Base-by-base conservation (phyloP, 2,329 filamentous ascomycete genomes). In the Claviceps digitariae region DNA sequence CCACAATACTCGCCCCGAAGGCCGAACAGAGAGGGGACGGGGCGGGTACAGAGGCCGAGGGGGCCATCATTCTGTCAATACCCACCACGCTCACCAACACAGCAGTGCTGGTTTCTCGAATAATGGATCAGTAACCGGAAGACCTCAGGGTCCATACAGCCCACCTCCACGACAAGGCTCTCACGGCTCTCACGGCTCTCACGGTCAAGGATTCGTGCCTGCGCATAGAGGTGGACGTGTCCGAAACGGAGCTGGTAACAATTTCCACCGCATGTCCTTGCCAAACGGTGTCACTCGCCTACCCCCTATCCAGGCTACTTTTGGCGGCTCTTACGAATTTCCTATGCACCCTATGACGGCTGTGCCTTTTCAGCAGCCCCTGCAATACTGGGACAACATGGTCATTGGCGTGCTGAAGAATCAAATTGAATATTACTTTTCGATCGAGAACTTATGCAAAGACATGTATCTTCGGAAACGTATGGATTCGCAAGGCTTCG, bases 401-500 rank as follows among this genome's bases (percentile, higher is more conserved):
- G 51, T 67, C 17, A 48, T 74, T 40, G 60, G 67, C 3, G 65
- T 74, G 48, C 65, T 81, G 49, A 74, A 70, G 52, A 66, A 65
- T 58, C 72, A 78, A 64, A 78, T 90, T 40, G 89, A 95, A 63
- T 98, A 96, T 73, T 98, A 98, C 70, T 95, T 98, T 71, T 97
- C 91, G 0, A 79, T 95, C 29, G 87, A 96, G 63, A 98, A 98
- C 66, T 77, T 97, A 50, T 87, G 88, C 76, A 96, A 95, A 70
- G 93, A 98, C 64, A 77, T 87, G 63, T 97, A 83, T 68, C 76
- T 98, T 55, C 84, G 93, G 54, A 83, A 81, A 62, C 84, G 90
- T 61, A 97, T 98, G 93, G 91, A 98, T 65, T 87, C 86, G 1
- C 87, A 97, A 67, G 93, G 93, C 20, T 97, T 90, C 63, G 90